phyloP scores from a whole-genome alignment of 805 yeast genomes.

The Saccharomycopsis capsularis region DNA sequence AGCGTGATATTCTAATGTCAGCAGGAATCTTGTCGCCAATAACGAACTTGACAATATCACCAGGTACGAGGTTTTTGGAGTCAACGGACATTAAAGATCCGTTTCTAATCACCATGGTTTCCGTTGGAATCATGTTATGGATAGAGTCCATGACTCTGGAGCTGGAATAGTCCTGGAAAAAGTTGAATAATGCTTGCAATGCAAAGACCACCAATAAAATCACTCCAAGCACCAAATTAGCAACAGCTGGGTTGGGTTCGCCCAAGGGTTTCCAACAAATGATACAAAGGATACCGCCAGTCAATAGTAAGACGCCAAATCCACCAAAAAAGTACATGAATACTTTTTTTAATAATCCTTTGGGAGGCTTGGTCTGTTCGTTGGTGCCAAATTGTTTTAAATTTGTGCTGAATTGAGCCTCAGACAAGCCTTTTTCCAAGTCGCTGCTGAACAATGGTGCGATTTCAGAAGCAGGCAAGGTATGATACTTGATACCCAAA shows the following conservation, averaged over 20 bases:
- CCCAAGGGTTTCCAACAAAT: slow-evolving; percentile 44
- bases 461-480: background rate
- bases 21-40: slow-evolving; percentile 41
- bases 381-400: slow-evolving; percentile 30
- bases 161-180: slow-evolving; percentile 41
- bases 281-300: slow-evolving; percentile 37
- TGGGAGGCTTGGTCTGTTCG: slow-evolving; percentile 34
- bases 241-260: slow-evolving; percentile 35
- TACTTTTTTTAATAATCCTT: slow-evolving; percentile 29
- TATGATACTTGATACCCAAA: background rate
- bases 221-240: slow-evolving; percentile 39
- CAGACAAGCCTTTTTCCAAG: background rate
- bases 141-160: slow-evolving; percentile 44
- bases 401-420: slow-evolving; percentile 10
- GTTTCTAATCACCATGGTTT: slow-evolving; percentile 32
- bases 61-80: slow-evolving; percentile 37
- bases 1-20: slow-evolving; percentile 36
- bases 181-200: slow-evolving; percentile 38
- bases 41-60: slow-evolving; percentile 35
- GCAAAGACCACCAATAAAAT: slow-evolving; percentile 35
- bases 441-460: background rate
- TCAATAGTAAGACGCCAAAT: slow-evolving; percentile 37
- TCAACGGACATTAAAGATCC: slow-evolving; percentile 28
- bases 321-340: slow-evolving; percentile 42
- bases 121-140: slow-evolving; percentile 36